A percentile compares a stretch with the other conserved stretches of the same genome.
phyloP scores from a whole-genome alignment of 2,329 filamentous ascomycete genomes.

The Fusarium clavum region DNA sequence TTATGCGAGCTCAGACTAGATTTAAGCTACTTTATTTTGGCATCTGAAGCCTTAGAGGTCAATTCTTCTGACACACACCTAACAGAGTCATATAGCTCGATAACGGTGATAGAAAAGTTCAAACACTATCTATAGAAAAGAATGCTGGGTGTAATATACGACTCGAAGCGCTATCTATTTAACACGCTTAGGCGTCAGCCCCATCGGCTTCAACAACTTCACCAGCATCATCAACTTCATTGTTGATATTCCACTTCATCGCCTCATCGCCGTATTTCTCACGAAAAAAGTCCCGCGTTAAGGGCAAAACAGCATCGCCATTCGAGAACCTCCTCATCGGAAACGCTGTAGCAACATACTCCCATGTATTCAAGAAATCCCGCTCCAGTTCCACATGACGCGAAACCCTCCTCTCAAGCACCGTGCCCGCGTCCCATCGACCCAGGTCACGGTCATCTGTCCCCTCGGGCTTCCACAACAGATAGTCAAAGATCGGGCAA shows the following conservation, averaged over 20 bases:
- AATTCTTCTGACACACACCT: too few relatives aligned
- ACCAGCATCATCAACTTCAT: background rate
- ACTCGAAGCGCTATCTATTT: background rate
- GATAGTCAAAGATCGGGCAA: constrained; percentile 41
- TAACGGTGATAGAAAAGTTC: background rate
- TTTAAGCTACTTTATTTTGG: too few relatives aligned
- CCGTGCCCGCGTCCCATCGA: background rate
- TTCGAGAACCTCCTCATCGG: constrained; percentile 39
- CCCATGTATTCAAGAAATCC: constrained; percentile 44
- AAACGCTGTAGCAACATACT: constrained; percentile 29
- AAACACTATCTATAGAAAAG: background rate
- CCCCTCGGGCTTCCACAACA: constrained; percentile 9
- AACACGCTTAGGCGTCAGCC: background rate
- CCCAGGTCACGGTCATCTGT: background rate
- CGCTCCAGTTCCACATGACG: constrained; percentile 36
- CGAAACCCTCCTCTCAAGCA: background rate
- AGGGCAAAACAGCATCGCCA: constrained; percentile 30
- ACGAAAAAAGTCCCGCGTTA: constrained; percentile 9
- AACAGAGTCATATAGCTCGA: background rate
- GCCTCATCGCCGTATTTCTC: constrained; percentile 3
- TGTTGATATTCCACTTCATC: constrained; percentile 5
- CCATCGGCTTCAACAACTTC: background rate
- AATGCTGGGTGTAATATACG: background rate
- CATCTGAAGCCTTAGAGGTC: too few relatives aligned
- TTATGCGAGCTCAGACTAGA: too few relatives aligned